Evolutionary conservation across 208 protist species (phyloP).

Genomic region (Leishmania amazonensis): DNA sequence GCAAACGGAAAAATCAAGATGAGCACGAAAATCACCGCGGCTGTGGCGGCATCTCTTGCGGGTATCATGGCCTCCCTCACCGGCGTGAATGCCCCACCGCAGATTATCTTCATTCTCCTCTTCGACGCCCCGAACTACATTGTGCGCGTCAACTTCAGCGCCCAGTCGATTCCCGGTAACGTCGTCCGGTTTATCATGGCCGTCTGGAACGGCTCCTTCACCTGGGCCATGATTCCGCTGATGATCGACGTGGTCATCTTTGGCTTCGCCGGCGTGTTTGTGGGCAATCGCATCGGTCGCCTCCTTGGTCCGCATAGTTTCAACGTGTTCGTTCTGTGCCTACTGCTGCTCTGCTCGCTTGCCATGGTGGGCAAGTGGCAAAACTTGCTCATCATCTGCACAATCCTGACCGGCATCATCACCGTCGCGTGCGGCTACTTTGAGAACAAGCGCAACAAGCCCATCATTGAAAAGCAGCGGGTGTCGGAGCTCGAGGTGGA

Average conservation of each 20-base stretch:
- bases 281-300: slow-evolving; percentile 48
- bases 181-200: slow-evolving; percentile 53
- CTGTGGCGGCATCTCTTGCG: slow-evolving; percentile 47
- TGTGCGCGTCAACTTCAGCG: slow-evolving; percentile 59
- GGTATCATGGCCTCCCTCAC: slow-evolving; percentile 63
- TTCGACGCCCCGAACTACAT: slow-evolving; percentile 67
- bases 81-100: slow-evolving; percentile 56
- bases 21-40: slow-evolving; percentile 48
- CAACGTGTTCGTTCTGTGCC: slow-evolving; percentile 54
- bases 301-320: slow-evolving; percentile 57
- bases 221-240: slow-evolving; percentile 31
- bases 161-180: slow-evolving; percentile 59
- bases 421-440: slow-evolving; percentile 35
- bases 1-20: slow-evolving; percentile 59
- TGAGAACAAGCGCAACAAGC: slow-evolving; percentile 46
- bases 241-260: slow-evolving; percentile 48
- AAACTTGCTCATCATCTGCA: slow-evolving; percentile 30
- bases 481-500: slow-evolving; percentile 58
- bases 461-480: slow-evolving; percentile 48
- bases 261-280: slow-evolving; percentile 51
- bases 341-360: slow-evolving; percentile 53
- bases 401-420: slow-evolving; percentile 33
- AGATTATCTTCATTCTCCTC: slow-evolving; percentile 68
- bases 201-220: slow-evolving; percentile 32
- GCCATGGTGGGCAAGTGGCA: slow-evolving; percentile 43